Conservation (phyloP, 1,284 basidiomycete genomes). For the Austropuccinia psidii region DNA sequence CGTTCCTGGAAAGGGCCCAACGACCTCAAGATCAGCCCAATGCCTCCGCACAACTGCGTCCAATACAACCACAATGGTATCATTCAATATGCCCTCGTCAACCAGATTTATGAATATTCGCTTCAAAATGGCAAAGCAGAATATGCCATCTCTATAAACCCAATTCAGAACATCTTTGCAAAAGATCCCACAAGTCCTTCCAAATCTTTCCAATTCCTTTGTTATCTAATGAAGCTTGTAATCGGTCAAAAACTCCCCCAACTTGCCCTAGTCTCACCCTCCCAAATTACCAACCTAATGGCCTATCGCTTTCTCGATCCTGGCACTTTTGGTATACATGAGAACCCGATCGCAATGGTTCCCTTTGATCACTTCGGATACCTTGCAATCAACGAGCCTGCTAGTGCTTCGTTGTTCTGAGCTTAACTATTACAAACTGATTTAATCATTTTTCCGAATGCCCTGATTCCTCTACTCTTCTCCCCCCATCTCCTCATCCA, state of each 20-base stretch:
- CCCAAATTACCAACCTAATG: background rate
- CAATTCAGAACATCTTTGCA: background rate
- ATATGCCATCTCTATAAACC: background rate
- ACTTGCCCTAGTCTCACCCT: too few relatives aligned
- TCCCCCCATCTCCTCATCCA: background rate
- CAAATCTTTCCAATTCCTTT: background rate
- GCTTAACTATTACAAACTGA: background rate
- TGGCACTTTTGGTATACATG: background rate
- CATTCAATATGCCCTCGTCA: background rate
- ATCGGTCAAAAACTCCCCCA: too few relatives aligned
- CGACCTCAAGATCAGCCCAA: too few relatives aligned
- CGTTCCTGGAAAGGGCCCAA: too few relatives aligned
- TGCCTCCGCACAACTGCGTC: background rate
- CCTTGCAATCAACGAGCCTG: background rate
- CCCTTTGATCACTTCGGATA: background rate
- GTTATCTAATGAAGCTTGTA: background rate
- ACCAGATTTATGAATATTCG: background rate
- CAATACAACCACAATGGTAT: background rate
- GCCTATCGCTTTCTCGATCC: background rate
- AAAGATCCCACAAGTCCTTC: background rate
- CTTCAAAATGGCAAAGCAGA: background rate
- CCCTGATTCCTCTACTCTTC: background rate
- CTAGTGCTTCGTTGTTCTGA: background rate
- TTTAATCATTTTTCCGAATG: too few relatives aligned
- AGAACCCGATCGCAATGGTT: background rate